These are phyloP conservation scores for Claviceps sp. DNA, from an alignment of 2,329 filamentous ascomycete genomes.

Conservation along the genomic window DNA sequence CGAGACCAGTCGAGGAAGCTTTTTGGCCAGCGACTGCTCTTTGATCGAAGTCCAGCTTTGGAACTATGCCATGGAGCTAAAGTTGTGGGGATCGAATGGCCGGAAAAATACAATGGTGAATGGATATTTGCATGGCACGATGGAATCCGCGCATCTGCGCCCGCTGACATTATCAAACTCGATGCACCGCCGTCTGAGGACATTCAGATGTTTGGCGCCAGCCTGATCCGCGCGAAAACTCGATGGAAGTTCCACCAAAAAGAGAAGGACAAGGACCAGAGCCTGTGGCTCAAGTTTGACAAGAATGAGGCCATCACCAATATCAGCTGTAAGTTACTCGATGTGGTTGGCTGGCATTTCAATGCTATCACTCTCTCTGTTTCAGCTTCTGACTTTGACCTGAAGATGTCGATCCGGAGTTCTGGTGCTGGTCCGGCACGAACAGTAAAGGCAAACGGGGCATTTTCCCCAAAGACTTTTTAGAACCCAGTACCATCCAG, in stretches of 20 bases:
- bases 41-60: conserved; percentile 30
- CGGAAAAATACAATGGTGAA: conserved; percentile 36
- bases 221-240: conserved; percentile 33
- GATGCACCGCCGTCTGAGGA: conserved; percentile 32
- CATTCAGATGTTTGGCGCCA: conserved; percentile 32
- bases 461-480: conserved; percentile 36
- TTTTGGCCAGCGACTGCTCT: conserved; percentile 31
- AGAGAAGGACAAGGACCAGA: conserved; percentile 27
- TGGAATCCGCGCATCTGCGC: conserved; percentile 34
- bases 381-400: not conserved
- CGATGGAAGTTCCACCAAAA: conserved; percentile 41
- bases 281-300: conserved; percentile 46
- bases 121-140: conserved; percentile 47
- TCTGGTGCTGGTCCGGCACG: conserved; percentile 44
- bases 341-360: not conserved
- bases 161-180: conserved; percentile 33
- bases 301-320: conserved; percentile 55
- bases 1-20: conserved; percentile 33
- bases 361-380: not conserved
- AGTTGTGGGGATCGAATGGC: conserved; percentile 38
- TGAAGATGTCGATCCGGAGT: conserved; percentile 30
- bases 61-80: conserved; percentile 35
- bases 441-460: conserved; percentile 39
- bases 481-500: conserved; percentile 32
- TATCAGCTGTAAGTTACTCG: conserved; percentile 37